Evolutionary conservation across 164 flowering plant species (phyloP), one percentile per base, ranked within the genome.

Genomic region (Saururus chinensis): DNA sequence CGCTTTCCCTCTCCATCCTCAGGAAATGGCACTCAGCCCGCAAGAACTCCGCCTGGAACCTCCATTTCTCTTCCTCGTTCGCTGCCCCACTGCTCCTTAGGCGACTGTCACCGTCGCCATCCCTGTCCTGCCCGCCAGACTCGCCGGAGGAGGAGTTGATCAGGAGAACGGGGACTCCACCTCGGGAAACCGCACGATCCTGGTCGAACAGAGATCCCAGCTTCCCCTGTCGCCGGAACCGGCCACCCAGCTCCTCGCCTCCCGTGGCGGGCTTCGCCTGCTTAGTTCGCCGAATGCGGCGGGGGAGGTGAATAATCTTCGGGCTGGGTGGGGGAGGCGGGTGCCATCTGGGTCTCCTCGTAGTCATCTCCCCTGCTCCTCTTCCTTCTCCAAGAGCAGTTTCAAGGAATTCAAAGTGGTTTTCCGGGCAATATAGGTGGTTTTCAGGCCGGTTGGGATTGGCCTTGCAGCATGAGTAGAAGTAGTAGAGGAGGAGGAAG

Each of bases 11-110:
- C 65, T 92, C 92, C 84, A 79, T 77, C 71, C 98, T 80, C 74
- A 91, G 63, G 66, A 88, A 71, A 63, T 81, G 79, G 63, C 98
- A 91, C 64, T 88, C 96, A 6, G 96, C 96, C 63, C 96, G 79
- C 69, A 91, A 73, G 60, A 87, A 81, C 79, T 92, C 98, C 11
- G 87, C 84, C 60, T 88, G 92, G 66, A 88, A 81, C 76, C 71
- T 76, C 89, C 92, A 84, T 55, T 76, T 74, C 68, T 80, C 88
- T 40, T 73, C 84, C 22, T 40, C 75, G 8, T 54, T 42, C 40
- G 51, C 67, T 12, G 56, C 65, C 24, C 75, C 57, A 4, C 68
- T 62, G 22, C 35, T 66, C 19, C 37, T 35, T 11, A 60, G 64
- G 60, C 65, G 76, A 42, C 76, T 86, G 70, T 84, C 70, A 49